Percentiles rank a stretch among this genome's conserved stretches.
These are phyloP conservation scores for Dryadomyces quercivorus DNA, from an alignment of 2,329 filamentous ascomycete genomes.

Conservation along the genomic window DNA sequence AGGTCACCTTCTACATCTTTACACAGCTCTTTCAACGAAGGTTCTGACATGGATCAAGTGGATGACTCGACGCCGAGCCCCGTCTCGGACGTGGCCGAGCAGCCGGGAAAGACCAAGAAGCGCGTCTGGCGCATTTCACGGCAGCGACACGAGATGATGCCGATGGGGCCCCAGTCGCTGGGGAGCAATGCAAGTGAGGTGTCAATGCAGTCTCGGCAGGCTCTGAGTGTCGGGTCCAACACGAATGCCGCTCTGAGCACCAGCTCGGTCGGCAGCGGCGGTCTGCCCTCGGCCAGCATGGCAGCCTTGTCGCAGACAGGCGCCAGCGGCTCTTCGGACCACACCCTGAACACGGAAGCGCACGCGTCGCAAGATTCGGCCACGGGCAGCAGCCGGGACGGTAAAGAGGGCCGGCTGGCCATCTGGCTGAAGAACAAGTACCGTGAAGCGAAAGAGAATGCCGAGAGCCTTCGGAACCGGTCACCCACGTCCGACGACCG, in stretches of 20 bases:
- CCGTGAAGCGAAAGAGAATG: constrained; percentile 45
- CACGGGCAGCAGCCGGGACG: constrained; percentile 8
- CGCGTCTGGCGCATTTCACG: constrained; percentile 63
- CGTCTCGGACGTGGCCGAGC: constrained; percentile 12
- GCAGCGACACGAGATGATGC: constrained; percentile 40
- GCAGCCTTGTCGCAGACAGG: constrained; percentile 36
- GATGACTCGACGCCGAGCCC: constrained; percentile 38
- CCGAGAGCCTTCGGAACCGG: constrained; percentile 42
- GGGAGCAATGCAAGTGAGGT: constrained; percentile 6
- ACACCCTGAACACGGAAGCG: constrained; percentile 26
- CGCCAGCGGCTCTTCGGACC: constrained; percentile 39
- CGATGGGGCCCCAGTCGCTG: neutral
- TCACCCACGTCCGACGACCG: constrained; percentile 30
- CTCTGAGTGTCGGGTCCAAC: constrained; percentile 42
- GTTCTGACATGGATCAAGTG: constrained; percentile 64
- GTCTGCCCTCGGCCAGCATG: constrained; percentile 12
- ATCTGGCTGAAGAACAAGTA: constrained; percentile 50
- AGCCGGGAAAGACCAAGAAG: constrained; percentile 54
- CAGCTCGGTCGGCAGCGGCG: constrained; percentile 54
- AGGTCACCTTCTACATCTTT: constrained; percentile 67
- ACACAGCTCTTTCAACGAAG: constrained; percentile 66
- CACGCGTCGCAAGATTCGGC: constrained; percentile 22
- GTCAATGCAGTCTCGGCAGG: constrained; percentile 25
- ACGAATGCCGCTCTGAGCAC: constrained; percentile 52
- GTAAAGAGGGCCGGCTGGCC: constrained; percentile 33